Evolutionary conservation across 2,329 filamentous ascomycete species (phyloP), one percentile per base, ranked within the genome.

Genomic region (Fusarium odoratissimum): DNA sequence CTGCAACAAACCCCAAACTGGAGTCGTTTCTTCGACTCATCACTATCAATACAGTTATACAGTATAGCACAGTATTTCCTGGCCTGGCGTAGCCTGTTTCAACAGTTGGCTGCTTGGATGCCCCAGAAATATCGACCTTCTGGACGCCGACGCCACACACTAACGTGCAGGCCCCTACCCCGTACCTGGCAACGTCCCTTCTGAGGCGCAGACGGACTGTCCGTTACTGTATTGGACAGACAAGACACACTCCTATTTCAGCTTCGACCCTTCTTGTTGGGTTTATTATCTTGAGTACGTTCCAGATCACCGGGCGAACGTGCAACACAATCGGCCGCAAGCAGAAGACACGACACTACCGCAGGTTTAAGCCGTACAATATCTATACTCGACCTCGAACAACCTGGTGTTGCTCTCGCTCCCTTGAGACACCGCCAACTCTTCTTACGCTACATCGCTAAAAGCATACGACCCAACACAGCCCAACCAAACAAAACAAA

Each of bases 241-340:
- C 55, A 49, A 49, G 48, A 55, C 73, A 74, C 73, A 74, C 73
- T 75, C 73, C 73, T 75, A 76, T 76, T 76, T 72, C 73, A 67
- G 58, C 46, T 64, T 52, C 66, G 65, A 69, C 57, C 61, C 61
- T 54, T 75, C 64, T 66, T 63, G 69, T 69, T 74, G 72, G 63
- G 71, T 54, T 64, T 56, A 69, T 52, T 68, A 69, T 73, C 74
- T 67, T 58, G 41, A 57, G 33, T 37, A 66, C 72, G 67, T 64
- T 65, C 67, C 74, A 74, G 58, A 71, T 76, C 74, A 75, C 69
- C 69, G 57, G 72, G 74, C 64, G 74, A 69, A 76, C 74, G 63
- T 73, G 64, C 74, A 76, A 57, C 67, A 64, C 44, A 68, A 51
- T 59, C 63, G 56, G 46, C 60, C 61, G 44, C 64, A 70, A 70